Base-by-base conservation (phyloP, 225 moss, liverwort and hornwort genomes). In the Pseudisothecium myosuroides region DNA sequence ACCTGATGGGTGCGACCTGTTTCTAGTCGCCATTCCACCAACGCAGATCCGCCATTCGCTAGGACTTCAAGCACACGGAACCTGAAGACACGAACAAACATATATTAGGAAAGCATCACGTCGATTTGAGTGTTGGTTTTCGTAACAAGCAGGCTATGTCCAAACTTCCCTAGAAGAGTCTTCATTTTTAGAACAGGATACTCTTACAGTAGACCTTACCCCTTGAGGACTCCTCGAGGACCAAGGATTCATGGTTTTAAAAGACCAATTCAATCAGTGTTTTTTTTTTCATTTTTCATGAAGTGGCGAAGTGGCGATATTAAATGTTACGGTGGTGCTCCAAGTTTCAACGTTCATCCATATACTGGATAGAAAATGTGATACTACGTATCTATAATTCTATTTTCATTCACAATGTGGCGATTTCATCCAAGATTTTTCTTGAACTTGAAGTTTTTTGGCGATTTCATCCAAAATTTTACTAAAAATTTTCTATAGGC, bases 1-100 rank as follows among this genome's bases (percentile, higher is more conserved):
- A 98, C 98, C 98, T 99, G 99, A 94, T 99, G 99, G 28, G 99
- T 99, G 43, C 99, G 97, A 79, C 99, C 99, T 89, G 99, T 99
- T 92, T 97, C 97, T 78, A 99, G 89, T 80, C 95, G 95, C 99
- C 99, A 99, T 89, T 97, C 99, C 89, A 97, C 94, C 71, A 99
- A 91, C 68, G 96, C 95, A 85, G 96, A 96, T n/a, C 99, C 97
- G 54, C 99, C 97, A 71, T 89, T 90, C 22, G 92, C 96, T 75
- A 99, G 79, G 67, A 95, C 89, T 91, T 99, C 99, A 73, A 99
- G 91, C 82, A 97, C 94, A 49, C 95, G 99, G 80, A 95, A 97
- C 88, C 96, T 99, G 92, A 89, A 50, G 47, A 77, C 45, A 60
- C 16, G 20, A 60, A 45, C 54, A 49, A 76, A 45, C 41, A 55